These are phyloP conservation scores for Cichorium intybus DNA, from an alignment of 140 eudicot genomes.

Conservation along the genomic window DNA sequence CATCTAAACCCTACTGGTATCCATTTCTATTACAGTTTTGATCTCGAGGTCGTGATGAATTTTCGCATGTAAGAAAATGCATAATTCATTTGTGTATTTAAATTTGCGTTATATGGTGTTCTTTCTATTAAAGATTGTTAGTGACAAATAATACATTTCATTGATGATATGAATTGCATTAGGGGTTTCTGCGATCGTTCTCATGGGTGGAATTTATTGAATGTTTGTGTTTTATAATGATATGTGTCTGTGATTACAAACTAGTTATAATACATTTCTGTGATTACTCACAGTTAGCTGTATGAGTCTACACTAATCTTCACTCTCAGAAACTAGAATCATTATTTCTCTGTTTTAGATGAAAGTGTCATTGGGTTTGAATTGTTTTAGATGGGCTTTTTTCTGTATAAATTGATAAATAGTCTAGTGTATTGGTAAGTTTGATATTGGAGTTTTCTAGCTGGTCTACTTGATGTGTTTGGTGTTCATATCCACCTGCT, in stretches of 20 bases:
- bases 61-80: neutral
- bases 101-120: neutral
- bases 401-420: neutral
- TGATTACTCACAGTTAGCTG: neutral
- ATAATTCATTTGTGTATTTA: constrained; percentile 7
- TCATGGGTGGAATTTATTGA: neutral
- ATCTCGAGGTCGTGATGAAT: constrained; percentile 5
- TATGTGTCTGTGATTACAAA: neutral
- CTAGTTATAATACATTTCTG: neutral
- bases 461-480: neutral
- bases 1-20: constrained; percentile 11
- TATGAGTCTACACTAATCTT: too few species aligned
- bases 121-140: neutral
- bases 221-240: neutral
- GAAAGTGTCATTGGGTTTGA: neutral
- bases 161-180: neutral
- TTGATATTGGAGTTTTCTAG: neutral
- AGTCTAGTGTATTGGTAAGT: neutral
- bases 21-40: constrained; percentile 20
- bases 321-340: neutral
- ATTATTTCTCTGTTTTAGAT: neutral
- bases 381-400: neutral
- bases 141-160: neutral
- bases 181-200: neutral
- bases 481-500: neutral